These are phyloP conservation scores for Boletus reticuloceps DNA, from an alignment of 768 basidiomycete genomes.

Conservation along the genomic window DNA sequence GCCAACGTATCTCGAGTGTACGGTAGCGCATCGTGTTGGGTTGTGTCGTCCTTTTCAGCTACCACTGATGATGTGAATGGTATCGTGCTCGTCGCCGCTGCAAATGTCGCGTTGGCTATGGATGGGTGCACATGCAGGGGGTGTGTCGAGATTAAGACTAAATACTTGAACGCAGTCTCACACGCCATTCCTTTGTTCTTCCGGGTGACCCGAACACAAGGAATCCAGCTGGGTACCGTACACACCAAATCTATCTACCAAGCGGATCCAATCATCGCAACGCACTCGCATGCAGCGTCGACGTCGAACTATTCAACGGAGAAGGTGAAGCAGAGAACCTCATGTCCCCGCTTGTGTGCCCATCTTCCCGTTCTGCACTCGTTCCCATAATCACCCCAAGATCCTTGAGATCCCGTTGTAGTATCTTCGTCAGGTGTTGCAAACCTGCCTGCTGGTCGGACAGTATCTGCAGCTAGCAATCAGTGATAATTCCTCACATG, in stretches of 20 bases:
- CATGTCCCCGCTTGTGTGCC: slow-evolving; percentile 12
- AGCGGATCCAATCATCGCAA: slow-evolving; percentile 14
- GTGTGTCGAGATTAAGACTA: slow-evolving; percentile 9
- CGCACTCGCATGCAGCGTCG: slow-evolving; percentile 25
- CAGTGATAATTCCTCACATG: not conserved
- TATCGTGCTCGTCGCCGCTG: slow-evolving; percentile 10
- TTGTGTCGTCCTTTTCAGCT: slow-evolving; percentile 1
- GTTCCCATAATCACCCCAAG: slow-evolving; percentile 60
- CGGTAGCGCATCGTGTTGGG: slow-evolving; percentile 68
- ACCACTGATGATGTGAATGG: not conserved
- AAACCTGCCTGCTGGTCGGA: slow-evolving; percentile 77
- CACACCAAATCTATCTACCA: slow-evolving; percentile 7
- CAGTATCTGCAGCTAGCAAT: slow-evolving; percentile 52
- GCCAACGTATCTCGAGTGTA: slow-evolving; percentile 94
- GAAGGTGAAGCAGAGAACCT: slow-evolving; percentile 20
- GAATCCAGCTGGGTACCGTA: not conserved
- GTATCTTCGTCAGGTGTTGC: slow-evolving; percentile 73
- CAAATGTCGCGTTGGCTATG: slow-evolving; percentile 4
- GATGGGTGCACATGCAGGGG: slow-evolving; percentile 3
- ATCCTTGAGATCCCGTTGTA: slow-evolving; percentile 64
- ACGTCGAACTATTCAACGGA: slow-evolving; percentile 22
- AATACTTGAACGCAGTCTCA: slow-evolving; percentile 17
- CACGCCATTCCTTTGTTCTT: slow-evolving; percentile 18
- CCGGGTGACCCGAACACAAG: slow-evolving; percentile 2
- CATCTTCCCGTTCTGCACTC: slow-evolving; percentile 36